Evolutionary conservation across 2,329 filamentous ascomycete genomes (phyloP), one percentile per base, ranked within the genome.

Genomic region (Aspergillus spinulosporus): DNA sequence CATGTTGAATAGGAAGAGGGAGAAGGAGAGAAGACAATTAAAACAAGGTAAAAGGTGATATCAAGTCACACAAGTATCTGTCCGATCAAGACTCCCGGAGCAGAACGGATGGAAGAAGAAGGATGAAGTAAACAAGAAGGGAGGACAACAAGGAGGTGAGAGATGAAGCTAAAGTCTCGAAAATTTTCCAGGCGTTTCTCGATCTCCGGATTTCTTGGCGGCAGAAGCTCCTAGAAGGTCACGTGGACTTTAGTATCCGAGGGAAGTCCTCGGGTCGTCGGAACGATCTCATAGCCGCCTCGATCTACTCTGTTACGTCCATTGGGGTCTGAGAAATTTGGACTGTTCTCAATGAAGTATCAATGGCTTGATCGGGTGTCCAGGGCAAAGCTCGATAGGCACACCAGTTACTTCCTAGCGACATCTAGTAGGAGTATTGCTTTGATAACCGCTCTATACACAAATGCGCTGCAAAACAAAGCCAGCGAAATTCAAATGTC

Each of bases 1-100:
- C 94, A 99, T 99, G 74, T 77, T 89, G 80, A 57, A 60, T 58
- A 58, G 68, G 59, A 55, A 56, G 64, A 58, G 59, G 21, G 21
- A 21, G 21, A 62, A 57, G 49, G 63, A 64, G 63, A 64, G 63
- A 50, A 58, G n/a, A 63, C 59, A 61, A 64, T 58, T 58, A 61
- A 57, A 62, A 54, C 57, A 56, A 63, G 57, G 52, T 52, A 64
- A 65, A 61, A 57, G 64, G 39, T 49, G 52, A 29, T 59, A 62
- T 61, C 49, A 62, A 60, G 36, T 21, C 56, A 62, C 60, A 62
- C 51, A 58, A 64, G 52, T 53, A 52, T 59, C 61, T 66, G 68
- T 70, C 72, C 75, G 69, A 70, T 59, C 65, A 58, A 43, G 63
- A 65, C 68, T 66, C 66, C 67, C 62, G 62, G 64, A 68, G 62